Evolutionary conservation across 2,329 filamentous ascomycete species (phyloP).

Genomic region (Pseudogymnoascus verrucosus): DNA sequence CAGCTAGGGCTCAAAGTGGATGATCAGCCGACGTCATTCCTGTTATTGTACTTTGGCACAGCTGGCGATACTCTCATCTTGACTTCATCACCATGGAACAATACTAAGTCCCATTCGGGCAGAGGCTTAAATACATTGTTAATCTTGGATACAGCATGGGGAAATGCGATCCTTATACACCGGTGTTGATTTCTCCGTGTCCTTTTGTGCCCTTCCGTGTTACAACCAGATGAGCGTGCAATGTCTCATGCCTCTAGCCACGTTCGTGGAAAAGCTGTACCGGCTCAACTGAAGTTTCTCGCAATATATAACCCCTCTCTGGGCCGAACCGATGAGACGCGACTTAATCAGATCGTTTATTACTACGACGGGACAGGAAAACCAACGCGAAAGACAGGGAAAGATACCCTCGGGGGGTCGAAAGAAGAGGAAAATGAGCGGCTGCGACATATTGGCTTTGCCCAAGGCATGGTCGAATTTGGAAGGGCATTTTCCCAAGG

Average conservation of each 20-base stretch:
- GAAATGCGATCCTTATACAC: not conserved
- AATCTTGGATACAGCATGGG: not conserved
- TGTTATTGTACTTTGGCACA: not conserved
- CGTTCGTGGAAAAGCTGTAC: conserved; percentile 30
- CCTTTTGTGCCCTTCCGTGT: not conserved
- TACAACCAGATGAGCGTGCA: conserved; percentile 15
- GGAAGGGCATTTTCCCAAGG: conserved; percentile 78
- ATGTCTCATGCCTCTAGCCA: conserved; percentile 21
- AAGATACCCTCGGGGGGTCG: conserved; percentile 20
- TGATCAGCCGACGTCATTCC: conserved; percentile 3
- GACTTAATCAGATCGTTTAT: conserved; percentile 83
- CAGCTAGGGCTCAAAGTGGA: not conserved
- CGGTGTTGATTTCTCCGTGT: not conserved
- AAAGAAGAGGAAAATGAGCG: conserved; percentile 74
- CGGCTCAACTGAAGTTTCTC: conserved; percentile 82
- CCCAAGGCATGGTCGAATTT: conserved; percentile 94
- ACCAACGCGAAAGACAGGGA: conserved; percentile 19
- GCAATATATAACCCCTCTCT: conserved; percentile 91
- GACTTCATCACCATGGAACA: not conserved
- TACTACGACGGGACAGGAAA: conserved; percentile 43
- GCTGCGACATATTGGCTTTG: conserved; percentile 85
- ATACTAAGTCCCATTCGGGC: not conserved
- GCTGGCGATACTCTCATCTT: not conserved
- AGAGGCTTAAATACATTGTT: not conserved
- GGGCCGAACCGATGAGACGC: conserved; percentile 49